Evolutionary conservation across 2,329 filamentous ascomycete species (phyloP), one percentile per base, ranked within the genome.

Genomic region (Laburnicola sp.): DNA sequence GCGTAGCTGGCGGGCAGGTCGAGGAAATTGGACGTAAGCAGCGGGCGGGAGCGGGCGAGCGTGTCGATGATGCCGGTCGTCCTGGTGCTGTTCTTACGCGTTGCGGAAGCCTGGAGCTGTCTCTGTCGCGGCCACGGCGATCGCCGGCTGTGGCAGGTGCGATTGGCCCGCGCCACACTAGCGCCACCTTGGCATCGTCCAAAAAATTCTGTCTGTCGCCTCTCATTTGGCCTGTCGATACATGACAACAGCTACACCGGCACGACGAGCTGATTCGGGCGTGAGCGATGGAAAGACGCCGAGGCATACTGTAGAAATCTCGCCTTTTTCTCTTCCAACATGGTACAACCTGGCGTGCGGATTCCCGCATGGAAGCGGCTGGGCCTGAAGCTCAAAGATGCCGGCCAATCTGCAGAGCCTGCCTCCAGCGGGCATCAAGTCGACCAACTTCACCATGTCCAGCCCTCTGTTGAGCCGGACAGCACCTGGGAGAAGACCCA

Each of bases 331-430:
- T 42, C 48, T 60, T 71, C 47, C 54, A 65, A 48, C 53, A 71
- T 72, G 68, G 60, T 57, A 48, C 55, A 59, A 53, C 41, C 54
- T 38, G 55, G 44, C 16, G 45, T 34, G 44, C 60, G 59, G 49
- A 55, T 72, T 45, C 82, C 83, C 28, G 82, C 83, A 53, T 86
- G 82, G 82, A 84, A 84, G 66, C 76, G 80, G 64, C 71, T 85
- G 48, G 82, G 82, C 31, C 73, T 85, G 54, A 84, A 84, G 72
- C 73, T 83, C 60, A 86, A 84, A 68, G 78, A 78, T 64, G 75
- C 77, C 39, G 75, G 78, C 48, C 64, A 67, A 61, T 58, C 66
- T 60, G 60, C 60, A 63, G 63, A 62, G 60, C 59, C 58, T 10
- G 47, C 59, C 11, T 21, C 50, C 41, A 52, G 55, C 51, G 40